Base-by-base conservation (phyloP, 352 stramenopile genomes). In the Phytophthora quininea region DNA sequence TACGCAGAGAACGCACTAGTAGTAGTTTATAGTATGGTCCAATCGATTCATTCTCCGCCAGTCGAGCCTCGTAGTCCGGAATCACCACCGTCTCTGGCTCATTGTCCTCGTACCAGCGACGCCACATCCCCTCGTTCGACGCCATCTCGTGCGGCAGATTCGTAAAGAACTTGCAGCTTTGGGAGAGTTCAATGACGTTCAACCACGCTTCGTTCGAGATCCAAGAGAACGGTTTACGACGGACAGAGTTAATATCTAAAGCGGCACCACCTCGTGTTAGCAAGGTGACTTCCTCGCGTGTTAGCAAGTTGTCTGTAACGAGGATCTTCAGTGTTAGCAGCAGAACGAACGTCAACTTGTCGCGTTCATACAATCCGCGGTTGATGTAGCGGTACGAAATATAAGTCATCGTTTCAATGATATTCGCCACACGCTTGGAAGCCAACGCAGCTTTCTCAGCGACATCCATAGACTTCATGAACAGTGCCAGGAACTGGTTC, bases 321-420 rank as follows among this genome's bases (percentile, higher is more conserved):
- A 99, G 84, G 67, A 99, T 99, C 84, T 99, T 99, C 75, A 99
- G 89, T 1, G 97, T 99, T 29, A 99, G 73, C 12, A 99, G 76
- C 37, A 99, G 71, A 24, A 99, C 85, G 74, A 99, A 99, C 42
- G 97, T 99, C 15, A 99, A 84, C 80, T 99, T 99, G 80, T 99
- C 96, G 66, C 95, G 88, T 64, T 99, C 97, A 73, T 99, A 99
- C 2, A 99, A 76, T 0, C 97, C 97, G 38, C 97, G 95, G 66
- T 99, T 99, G 69, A 99, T 97, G 82, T 99, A 99, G 19, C 97
- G 95, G 77, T 99, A 99, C 58, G 95, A 97, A 72, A 98, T 96
- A 76, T 99, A 99, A 30, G 97, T 99, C 97, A 99, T 98, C 29
- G 93, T 98, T 53, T 99, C 96, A 72, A 99, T 99, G 69, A 99